Conservation (phyloP, 2,329 filamentous ascomycete genomes). For the Sporothrix mexicana region DNA sequence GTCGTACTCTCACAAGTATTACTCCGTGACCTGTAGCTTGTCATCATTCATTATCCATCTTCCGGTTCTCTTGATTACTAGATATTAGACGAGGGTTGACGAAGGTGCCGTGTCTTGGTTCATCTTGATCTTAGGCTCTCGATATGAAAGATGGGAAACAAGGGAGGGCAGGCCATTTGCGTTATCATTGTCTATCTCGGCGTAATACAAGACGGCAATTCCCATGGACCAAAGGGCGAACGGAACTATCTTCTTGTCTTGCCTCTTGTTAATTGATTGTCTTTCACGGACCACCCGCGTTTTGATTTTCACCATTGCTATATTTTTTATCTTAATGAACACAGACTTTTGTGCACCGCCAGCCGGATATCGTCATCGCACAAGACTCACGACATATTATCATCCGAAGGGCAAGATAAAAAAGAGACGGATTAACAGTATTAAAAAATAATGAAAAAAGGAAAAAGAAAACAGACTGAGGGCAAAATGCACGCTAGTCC, state of each 20-base stretch:
- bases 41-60: background rate
- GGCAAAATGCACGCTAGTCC: background rate
- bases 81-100: constrained; percentile 2
- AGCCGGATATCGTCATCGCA: background rate
- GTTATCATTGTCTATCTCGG: constrained; percentile 4
- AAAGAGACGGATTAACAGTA: background rate
- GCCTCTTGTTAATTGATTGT: background rate
- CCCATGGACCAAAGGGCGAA: background rate
- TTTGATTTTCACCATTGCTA: background rate
- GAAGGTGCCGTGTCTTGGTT: constrained; percentile 17
- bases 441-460: background rate
- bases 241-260: background rate
- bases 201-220: constrained; percentile 19
- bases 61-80: background rate
- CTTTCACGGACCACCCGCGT: constrained; percentile 9
- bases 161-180: constrained; percentile 4
- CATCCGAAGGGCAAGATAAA: background rate
- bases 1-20: no score
- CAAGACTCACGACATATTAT: background rate
- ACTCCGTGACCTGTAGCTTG: no score
- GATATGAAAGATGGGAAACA: background rate
- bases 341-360: background rate
- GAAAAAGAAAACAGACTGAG: background rate
- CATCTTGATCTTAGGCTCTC: no score
- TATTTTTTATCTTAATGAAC: background rate